Conservation (phyloP, 768 basidiomycete species). For the Podaxis sp. region DNA sequence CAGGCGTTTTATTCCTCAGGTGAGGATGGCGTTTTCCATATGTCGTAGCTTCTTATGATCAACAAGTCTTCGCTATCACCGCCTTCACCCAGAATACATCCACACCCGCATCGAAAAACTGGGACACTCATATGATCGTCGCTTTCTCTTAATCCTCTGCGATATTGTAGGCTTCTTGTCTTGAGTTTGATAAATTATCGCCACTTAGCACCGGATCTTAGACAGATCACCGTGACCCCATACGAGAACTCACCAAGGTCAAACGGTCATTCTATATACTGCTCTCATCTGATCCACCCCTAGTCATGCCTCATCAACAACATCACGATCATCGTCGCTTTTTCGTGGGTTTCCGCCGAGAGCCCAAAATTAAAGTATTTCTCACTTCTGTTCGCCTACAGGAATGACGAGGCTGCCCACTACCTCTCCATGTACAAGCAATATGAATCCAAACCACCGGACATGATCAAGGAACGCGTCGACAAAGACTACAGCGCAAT, state of each 20-base stretch:
- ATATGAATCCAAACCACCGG: slow-evolving; percentile 90
- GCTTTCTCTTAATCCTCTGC: slow-evolving; percentile 85
- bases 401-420: slow-evolving; percentile 87
- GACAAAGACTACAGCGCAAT: slow-evolving; percentile 87
- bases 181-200: neutral
- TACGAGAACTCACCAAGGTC: slow-evolving; percentile 91
- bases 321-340: slow-evolving; percentile 88
- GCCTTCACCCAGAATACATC: slow-evolving; percentile 96
- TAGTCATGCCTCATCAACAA: slow-evolving; percentile 89
- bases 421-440: slow-evolving; percentile 92
- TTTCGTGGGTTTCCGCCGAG: slow-evolving; percentile 48
- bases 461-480: slow-evolving; percentile 90
- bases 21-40: slow-evolving; percentile 23
- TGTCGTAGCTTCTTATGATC: neutral
- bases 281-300: slow-evolving; percentile 4
- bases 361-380: neutral
- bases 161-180: slow-evolving; percentile 72
- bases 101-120: slow-evolving; percentile 88
- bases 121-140: slow-evolving; percentile 74
- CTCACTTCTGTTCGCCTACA: slow-evolving; percentile 26
- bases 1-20: slow-evolving; percentile 92
- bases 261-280: slow-evolving; percentile 6
- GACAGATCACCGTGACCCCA: slow-evolving; percentile 89
- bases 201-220: slow-evolving; percentile 26
- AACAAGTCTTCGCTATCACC: slow-evolving; percentile 84